phyloP scores from a whole-genome alignment of 108 stramenopile genomes.

The Skeletonema potamos region DNA sequence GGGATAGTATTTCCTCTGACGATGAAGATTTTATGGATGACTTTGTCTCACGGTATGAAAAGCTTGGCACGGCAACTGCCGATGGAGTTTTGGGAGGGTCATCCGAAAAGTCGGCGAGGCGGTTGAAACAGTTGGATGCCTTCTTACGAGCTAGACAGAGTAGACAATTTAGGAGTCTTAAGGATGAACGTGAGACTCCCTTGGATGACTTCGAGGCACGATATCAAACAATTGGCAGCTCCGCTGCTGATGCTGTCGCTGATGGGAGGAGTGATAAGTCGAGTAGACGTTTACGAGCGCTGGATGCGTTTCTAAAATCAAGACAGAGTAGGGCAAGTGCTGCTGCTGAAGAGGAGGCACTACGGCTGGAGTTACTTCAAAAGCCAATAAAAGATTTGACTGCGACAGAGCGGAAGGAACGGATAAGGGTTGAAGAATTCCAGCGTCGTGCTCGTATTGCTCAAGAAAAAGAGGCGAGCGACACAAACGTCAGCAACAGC shows the following conservation, averaged over 20 bases:
- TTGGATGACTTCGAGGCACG: not conserved
- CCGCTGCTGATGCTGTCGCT: not conserved
- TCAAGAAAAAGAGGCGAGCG: not conserved
- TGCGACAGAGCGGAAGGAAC: conserved; percentile 2
- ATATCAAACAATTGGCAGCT: not conserved
- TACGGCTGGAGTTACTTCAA: not conserved
- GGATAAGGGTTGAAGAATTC: not conserved
- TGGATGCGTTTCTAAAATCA: not conserved
- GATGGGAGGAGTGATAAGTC: not conserved
- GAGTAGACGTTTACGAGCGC: not conserved
- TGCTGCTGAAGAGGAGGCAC: not conserved
- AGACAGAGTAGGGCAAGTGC: not conserved
- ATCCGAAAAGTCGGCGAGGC: not conserved
- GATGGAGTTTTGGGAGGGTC: not conserved
- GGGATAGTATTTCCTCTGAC: not conserved
- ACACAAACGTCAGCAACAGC: not conserved
- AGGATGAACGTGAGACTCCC: not conserved
- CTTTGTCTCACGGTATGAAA: not conserved
- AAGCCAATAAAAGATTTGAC: not conserved
- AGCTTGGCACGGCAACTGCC: not conserved
- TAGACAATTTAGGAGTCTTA: not conserved
- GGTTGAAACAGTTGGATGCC: not conserved
- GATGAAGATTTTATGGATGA: not conserved
- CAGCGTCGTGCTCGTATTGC: not conserved
- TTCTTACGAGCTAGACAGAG: not conserved